phyloP scores from a whole-genome alignment of 768 basidiomycete genomes.

The Tephrocybe sp. region DNA sequence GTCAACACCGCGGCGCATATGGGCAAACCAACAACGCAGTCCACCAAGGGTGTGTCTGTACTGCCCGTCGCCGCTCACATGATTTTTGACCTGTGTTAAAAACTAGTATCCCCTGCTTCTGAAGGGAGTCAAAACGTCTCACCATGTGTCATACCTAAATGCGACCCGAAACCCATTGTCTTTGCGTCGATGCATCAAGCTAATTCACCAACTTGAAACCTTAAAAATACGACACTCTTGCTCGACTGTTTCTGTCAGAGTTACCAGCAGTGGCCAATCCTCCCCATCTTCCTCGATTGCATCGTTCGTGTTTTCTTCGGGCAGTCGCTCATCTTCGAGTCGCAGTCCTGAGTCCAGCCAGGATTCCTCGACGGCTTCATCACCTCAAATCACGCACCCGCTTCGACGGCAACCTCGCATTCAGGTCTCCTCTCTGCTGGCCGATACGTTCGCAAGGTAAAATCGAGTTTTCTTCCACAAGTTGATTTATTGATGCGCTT shows the following conservation, averaged over 20 bases:
- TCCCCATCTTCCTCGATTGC: conserved; percentile 46
- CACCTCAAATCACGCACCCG: conserved; percentile 36
- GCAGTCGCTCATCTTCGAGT: conserved; percentile 35
- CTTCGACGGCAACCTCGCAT: conserved; percentile 49
- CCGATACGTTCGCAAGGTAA: conserved; percentile 56
- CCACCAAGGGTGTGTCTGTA: conserved; percentile 25
- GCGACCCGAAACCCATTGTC: conserved; percentile 22
- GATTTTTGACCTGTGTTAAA: conserved; percentile 15
- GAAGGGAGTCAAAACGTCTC: conserved; percentile 16
- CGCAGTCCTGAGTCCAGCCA: conserved; percentile 45
- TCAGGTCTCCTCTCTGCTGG: conserved; percentile 57
- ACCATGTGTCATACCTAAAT: conserved; percentile 27
- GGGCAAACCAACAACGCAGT: conserved; percentile 15
- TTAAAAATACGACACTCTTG: not conserved
- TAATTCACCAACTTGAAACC: conserved; percentile 11
- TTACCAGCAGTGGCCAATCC: conserved; percentile 41
- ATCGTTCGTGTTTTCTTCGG: conserved; percentile 37
- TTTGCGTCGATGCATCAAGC: conserved; percentile 23
- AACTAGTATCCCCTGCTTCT: conserved; percentile 18
- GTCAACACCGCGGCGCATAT: conserved; percentile 14
- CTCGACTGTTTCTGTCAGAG: not conserved
- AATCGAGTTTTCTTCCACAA: not conserved
- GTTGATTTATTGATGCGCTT: conserved; percentile 16
- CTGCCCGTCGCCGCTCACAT: conserved; percentile 14
- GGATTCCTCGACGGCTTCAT: conserved; percentile 33